Evolutionary conservation across 2,329 filamentous ascomycete species (phyloP), one percentile per base, ranked within the genome.

Genomic region (Clonostachys rhizophaga): DNA sequence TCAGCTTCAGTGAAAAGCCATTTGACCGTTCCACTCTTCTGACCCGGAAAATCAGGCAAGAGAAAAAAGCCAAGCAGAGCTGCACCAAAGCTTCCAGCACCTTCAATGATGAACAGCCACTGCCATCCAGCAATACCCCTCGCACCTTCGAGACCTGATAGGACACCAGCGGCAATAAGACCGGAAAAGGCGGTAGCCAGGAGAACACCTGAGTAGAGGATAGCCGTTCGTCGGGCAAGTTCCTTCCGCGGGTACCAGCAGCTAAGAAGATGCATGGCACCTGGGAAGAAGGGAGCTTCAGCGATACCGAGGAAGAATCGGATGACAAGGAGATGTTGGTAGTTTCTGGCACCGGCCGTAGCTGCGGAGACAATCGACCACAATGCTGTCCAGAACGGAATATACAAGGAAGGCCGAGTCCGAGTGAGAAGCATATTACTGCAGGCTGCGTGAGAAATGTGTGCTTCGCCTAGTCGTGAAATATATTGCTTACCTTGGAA

Each of bases 21-120:
- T 30, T 42, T 51, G 2, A 34, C 44, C 11, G 43, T 45, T 3
- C 53, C 55, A 7, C 42, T 44, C 16, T 43, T 47, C 6, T 35
- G 39, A 6, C 43, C 48, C 10, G 52, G 50, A n/a, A 49, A 56
- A 12, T 57, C 54, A 6, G 52, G 50, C 10, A 55, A 47, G 5
- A 56, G 14, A 17, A 53, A 41, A 13, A 54, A 44, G 1, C 49
- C 48, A n/a, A 52, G 11, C 1, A 55, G n/a, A 8, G 53, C 58
- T 5, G 51, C 42, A 3, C 47, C 35, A 30, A 57, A 51, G 36
- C 51, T 59, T 5, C 53, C 70, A 3, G 70, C 66, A 8, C 83
- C 83, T 58, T 86, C 81, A 18, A 86, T 77, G 41, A 86, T 83
- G 62, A 85, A 86, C 0, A 85, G 67, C 81, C 78, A 83, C 8